Base-by-base conservation (phyloP, 2,329 filamentous ascomycete species). In the Orbilia ellipsospora region DNA sequence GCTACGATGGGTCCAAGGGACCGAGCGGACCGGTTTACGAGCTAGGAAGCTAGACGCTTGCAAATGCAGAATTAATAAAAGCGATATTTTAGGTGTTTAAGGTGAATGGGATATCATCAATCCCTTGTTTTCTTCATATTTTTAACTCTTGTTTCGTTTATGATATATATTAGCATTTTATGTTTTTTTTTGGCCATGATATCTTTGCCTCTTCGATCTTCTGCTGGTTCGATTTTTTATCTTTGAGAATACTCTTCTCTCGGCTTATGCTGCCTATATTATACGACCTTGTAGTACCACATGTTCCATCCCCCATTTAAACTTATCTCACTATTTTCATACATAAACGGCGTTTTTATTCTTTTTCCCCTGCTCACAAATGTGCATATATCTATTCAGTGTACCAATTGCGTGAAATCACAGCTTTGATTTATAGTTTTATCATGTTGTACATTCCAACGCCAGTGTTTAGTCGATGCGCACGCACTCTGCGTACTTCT, bases 1-100 rank as follows among this genome's bases (percentile, higher is more conserved):
- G 63, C 20, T 68, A 74, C n/a, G 12, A 15, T 12, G 57, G 51
- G 18, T 63, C 45, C 52, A 74, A 74, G 42, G 70, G 63, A 12
- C 70, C 70, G 8, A 68, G 57, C 23, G 70, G 70, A 2, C 70
- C 70, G 15, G 70, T 74, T 63, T 74, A 74, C 52, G 70, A 74
- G 36, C 52, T 74, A 18, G 67, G 67, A 45, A 68, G 60, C 52
- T 74, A 64, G 31, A 36, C 10, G 31, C 10, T 4, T 36, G 31
- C 31, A 36, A 36, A 36, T 10, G 31, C 40, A 7, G 45, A 42
- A 52, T 42, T 15, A 56, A 59, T 18, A 31, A 51, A 59, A 20
- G 45, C 54, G 56, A 45, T 31, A 26, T 51, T 50, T 42, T 5
- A 57, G 56, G 56, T 44, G n/a, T 23, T 45, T 18, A 31, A 48